phyloP scores from a whole-genome alignment of 1,284 basidiomycete species.

The Fistulinella cinereoalba region DNA sequence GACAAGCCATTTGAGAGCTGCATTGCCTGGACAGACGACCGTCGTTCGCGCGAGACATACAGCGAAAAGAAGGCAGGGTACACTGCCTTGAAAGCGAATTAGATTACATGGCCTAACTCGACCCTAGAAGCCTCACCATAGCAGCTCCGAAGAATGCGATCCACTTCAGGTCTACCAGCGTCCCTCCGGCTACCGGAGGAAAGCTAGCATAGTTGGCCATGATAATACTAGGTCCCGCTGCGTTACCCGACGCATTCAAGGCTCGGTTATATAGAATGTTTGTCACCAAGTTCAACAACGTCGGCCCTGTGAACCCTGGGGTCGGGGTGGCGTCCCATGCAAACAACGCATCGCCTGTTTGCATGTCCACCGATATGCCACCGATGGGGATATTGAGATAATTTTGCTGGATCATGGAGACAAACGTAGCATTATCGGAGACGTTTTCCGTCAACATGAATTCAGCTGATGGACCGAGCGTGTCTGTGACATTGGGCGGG shows the following conservation, averaged over 20 bases:
- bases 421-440: conserved; percentile 53
- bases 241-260: conserved; percentile 45
- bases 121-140: conserved; percentile 48
- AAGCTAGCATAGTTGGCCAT: conserved; percentile 53
- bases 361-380: conserved; percentile 56
- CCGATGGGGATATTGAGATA: conserved; percentile 54
- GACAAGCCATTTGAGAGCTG: conserved; percentile 75
- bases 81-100: conserved; percentile 46
- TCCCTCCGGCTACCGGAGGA: conserved; percentile 50
- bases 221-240: conserved; percentile 46
- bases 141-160: conserved; percentile 64
- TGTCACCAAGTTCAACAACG: conserved; percentile 63
- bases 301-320: conserved; percentile 52
- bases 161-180: conserved; percentile 64
- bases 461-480: conserved; percentile 38
- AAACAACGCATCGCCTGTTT: conserved; percentile 46
- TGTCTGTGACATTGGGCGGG: conserved; percentile 45
- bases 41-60: conserved; percentile 68
- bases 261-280: conserved; percentile 66
- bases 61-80: conserved; percentile 79
- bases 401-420: conserved; percentile 45
- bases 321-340: conserved; percentile 62
- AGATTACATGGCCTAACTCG: background rate
- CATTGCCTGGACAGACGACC: conserved; percentile 73
- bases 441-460: conserved; percentile 40